A percentile compares a stretch with the other conserved stretches of the same genome.
Evolutionary conservation across 352 stramenopile genomes (phyloP).

Genomic region (Phytophthora kernoviae): DNA sequence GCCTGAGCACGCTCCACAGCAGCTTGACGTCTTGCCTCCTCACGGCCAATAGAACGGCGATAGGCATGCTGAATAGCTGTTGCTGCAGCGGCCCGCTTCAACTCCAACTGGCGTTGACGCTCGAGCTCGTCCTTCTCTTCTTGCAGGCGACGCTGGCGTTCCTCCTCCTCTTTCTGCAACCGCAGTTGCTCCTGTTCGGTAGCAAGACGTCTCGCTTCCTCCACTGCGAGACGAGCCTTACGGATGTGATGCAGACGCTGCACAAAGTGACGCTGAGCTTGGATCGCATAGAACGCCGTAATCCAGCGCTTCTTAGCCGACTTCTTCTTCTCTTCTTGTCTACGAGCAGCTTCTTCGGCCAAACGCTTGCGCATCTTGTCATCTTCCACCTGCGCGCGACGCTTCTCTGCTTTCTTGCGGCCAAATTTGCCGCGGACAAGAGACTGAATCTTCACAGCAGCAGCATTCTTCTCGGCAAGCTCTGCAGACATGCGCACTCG

Average conservation of each 20-base stretch:
- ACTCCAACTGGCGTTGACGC: slow-evolving; percentile 59
- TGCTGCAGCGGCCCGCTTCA: slow-evolving; percentile 62
- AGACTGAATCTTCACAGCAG: slow-evolving; percentile 77
- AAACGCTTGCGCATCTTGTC: slow-evolving; percentile 82
- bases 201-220: slow-evolving; percentile 73
- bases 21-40: slow-evolving; percentile 73
- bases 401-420: slow-evolving; percentile 71
- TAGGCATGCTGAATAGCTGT: slow-evolving; percentile 74
- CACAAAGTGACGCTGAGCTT: slow-evolving; percentile 84
- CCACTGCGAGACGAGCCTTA: slow-evolving; percentile 77
- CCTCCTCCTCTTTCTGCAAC: slow-evolving; percentile 72
- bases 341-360: slow-evolving; percentile 71
- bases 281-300: slow-evolving; percentile 62
- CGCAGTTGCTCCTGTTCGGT: slow-evolving; percentile 70
- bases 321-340: slow-evolving; percentile 69
- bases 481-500: slow-evolving; percentile 53
- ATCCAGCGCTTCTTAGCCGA: slow-evolving; percentile 84
- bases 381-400: slow-evolving; percentile 69
- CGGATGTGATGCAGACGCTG: slow-evolving; percentile 81
- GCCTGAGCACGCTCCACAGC: slow-evolving; percentile 73
- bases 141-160: slow-evolving; percentile 60
- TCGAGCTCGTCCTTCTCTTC: slow-evolving; percentile 69
- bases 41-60: slow-evolving; percentile 62
- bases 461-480: slow-evolving; percentile 48
- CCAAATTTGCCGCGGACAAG: slow-evolving; percentile 85